Conservation (phyloP, 495 filamentous ascomycete genomes). For the Penicillium roqueforti region DNA sequence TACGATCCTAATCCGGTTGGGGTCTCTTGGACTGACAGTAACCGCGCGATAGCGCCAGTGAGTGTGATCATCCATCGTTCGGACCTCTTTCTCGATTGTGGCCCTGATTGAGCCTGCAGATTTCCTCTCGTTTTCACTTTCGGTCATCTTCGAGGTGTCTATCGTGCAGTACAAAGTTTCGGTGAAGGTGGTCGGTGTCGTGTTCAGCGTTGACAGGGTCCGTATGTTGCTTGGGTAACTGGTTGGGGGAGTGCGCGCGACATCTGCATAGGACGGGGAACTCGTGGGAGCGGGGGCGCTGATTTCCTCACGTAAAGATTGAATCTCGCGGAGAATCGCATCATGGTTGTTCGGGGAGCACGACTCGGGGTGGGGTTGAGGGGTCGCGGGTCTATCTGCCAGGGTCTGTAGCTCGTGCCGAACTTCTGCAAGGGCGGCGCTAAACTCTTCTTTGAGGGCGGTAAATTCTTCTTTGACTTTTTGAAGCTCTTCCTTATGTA, state of each 20-base stretch:
- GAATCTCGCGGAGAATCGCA: slow-evolving; percentile 7
- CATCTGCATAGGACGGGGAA: too few relatives aligned
- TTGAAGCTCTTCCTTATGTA: slow-evolving; percentile 21
- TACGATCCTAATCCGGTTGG: slow-evolving; percentile 17
- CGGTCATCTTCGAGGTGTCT: slow-evolving; percentile 23
- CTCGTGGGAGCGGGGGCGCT: too few relatives aligned
- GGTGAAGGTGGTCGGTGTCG: slow-evolving; percentile 19
- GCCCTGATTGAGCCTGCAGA: slow-evolving; percentile 24
- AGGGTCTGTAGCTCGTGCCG: slow-evolving; percentile 15
- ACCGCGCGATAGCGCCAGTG: slow-evolving; percentile 30
- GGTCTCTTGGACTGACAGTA: slow-evolving; percentile 20
- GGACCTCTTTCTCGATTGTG: slow-evolving; percentile 18
- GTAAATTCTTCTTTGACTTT: slow-evolving; percentile 20
- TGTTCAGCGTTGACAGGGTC: slow-evolving; percentile 12
- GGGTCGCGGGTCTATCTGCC: neutral
- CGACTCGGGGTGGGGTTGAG: slow-evolving; percentile 4
- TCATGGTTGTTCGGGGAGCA: slow-evolving; percentile 12
- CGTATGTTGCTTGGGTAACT: slow-evolving; percentile 21
- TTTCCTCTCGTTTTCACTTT: slow-evolving; percentile 19
- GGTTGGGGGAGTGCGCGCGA: neutral
- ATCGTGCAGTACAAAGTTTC: slow-evolving; percentile 23
- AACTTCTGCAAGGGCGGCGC: slow-evolving; percentile 9
- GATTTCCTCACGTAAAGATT: too few relatives aligned
- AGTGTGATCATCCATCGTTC: slow-evolving; percentile 13
- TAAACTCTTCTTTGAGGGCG: slow-evolving; percentile 18